phyloP scores from a whole-genome alignment of 371 early-diverging fungal genomes.

The Coemansia sp. region DNA sequence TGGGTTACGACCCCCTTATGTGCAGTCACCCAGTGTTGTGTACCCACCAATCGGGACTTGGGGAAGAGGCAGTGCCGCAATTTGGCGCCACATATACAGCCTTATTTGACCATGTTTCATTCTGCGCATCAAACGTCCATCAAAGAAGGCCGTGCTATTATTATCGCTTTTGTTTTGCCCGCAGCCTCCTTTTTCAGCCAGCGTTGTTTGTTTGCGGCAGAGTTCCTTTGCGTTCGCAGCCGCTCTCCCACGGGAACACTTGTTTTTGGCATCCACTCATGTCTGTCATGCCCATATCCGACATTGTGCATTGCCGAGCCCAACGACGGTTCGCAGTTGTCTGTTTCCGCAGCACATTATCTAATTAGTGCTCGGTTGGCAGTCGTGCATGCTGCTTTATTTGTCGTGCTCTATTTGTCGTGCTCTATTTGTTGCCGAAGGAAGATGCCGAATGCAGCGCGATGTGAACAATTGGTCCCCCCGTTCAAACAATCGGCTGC shows the following conservation, averaged over 20 bases:
- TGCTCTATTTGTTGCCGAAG: neutral
- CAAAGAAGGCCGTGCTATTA: neutral
- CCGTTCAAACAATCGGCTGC: slow-evolving; percentile 2
- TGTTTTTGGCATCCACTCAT: too few relatives aligned
- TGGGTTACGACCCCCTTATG: neutral
- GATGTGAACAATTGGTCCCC: neutral
- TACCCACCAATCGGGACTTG: neutral
- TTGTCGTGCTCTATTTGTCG: too few relatives aligned
- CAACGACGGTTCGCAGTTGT: too few relatives aligned
- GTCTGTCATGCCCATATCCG: too few relatives aligned
- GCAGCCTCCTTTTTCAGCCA: slow-evolving; percentile 2
- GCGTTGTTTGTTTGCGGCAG: neutral
- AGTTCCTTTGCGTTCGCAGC: too few relatives aligned
- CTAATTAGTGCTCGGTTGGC: too few relatives aligned
- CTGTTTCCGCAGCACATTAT: too few relatives aligned
- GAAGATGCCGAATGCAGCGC: neutral
- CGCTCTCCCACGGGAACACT: too few relatives aligned
- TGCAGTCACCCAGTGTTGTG: neutral
- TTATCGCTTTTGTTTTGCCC: slow-evolving; percentile 9
- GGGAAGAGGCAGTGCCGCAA: neutral
- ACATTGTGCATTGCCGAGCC: too few relatives aligned
- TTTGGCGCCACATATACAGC: slow-evolving; percentile 6
- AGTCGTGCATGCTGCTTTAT: too few relatives aligned
- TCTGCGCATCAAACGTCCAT: neutral
- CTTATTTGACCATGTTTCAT: neutral